phyloP scores from a whole-genome alignment of 352 stramenopile genomes.

The Phytophthora aleatoria region DNA sequence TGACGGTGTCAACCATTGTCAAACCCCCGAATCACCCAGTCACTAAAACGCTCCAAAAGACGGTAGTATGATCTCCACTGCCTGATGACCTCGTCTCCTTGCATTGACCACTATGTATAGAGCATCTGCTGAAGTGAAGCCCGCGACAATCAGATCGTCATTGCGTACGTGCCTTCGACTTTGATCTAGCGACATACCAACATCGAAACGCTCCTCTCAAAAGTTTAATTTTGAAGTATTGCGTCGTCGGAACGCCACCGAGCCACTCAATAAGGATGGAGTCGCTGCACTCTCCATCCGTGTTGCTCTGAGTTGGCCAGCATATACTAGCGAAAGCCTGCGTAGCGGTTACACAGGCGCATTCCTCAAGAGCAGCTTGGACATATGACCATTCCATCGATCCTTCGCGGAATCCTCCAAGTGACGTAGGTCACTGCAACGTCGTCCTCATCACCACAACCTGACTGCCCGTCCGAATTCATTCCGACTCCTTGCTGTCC shows the following conservation, averaged over 20 bases:
- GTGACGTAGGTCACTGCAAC: conserved; percentile 18
- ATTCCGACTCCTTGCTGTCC: conserved; percentile 25
- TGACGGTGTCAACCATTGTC: too few species aligned
- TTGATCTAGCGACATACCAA: background rate
- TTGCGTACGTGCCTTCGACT: background rate
- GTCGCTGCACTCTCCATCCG: background rate
- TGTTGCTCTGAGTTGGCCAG: background rate
- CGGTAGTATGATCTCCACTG: too few species aligned
- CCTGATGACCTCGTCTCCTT: too few species aligned
- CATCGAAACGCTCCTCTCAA: conserved; percentile 4
- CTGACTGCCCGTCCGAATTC: conserved; percentile 17
- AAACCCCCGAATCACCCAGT: too few species aligned
- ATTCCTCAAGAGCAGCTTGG: conserved; percentile 21
- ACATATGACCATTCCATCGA: conserved; percentile 5
- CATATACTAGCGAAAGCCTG: background rate
- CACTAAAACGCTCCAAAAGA: too few species aligned
- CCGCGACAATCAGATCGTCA: conserved; percentile 3
- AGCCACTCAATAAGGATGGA: conserved; percentile 9
- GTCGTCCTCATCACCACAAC: conserved; percentile 26
- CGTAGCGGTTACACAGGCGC: background rate
- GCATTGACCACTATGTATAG: too few species aligned
- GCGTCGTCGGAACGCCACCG: background rate
- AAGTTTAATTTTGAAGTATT: background rate
- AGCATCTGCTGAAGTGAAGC: background rate
- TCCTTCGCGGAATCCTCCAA: conserved; percentile 23